A percentile compares a stretch with the other conserved stretches of the same genome.
Conservation (phyloP, 441 rosid species). For the Euphorbia corollata region DNA sequence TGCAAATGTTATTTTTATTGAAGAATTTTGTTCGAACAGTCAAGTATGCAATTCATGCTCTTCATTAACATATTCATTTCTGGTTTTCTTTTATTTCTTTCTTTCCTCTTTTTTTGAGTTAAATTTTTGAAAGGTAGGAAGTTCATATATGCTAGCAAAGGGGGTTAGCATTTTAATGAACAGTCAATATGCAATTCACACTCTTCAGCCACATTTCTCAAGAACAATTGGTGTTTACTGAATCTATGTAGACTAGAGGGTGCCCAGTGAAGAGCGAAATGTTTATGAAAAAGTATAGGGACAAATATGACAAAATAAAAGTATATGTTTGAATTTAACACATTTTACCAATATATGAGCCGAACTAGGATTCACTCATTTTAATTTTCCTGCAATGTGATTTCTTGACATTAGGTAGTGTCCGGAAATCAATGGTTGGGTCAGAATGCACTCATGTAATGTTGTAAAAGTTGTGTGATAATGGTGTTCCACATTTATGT, state of each 20-base stretch:
- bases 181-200: background rate
- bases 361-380: background rate
- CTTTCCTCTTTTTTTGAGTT: background rate
- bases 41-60: slow-evolving; percentile 42
- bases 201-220: background rate
- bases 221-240: background rate
- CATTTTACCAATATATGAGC: too few relatives aligned
- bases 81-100: background rate
- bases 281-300: background rate
- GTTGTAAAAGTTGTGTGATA: too few relatives aligned
- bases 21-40: slow-evolving; percentile 55
- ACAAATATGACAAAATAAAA: background rate
- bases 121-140: background rate
- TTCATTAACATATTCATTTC: background rate
- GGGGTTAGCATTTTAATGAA: background rate
- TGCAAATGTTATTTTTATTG: slow-evolving; percentile 43
- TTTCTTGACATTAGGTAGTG: background rate
- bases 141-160: background rate
- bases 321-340: too few relatives aligned
- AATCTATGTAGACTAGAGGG: background rate
- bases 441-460: too few relatives aligned
- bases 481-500: too few relatives aligned
- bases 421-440: background rate
- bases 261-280: background rate
- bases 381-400: background rate